Conservation (phyloP, 1,284 basidiomycete species). For the Pseudozyma hubeiensis region DNA sequence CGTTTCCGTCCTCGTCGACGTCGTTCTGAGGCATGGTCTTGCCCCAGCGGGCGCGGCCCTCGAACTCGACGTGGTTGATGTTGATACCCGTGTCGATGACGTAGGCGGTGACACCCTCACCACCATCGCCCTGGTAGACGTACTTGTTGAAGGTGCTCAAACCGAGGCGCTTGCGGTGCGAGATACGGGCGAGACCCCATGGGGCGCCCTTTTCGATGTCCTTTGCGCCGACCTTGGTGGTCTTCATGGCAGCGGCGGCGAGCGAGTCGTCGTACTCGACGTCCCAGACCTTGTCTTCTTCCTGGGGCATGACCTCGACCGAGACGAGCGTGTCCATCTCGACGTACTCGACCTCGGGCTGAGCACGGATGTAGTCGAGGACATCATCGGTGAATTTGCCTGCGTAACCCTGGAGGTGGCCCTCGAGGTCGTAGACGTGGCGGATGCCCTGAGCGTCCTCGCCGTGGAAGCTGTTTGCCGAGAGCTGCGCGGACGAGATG, state of each 20-base stretch:
- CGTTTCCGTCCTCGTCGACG: slow-evolving; percentile 78
- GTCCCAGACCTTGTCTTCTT: slow-evolving; percentile 57
- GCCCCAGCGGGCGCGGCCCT: slow-evolving; percentile 77
- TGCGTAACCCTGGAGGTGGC: slow-evolving; percentile 79
- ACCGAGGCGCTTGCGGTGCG: slow-evolving; percentile 82
- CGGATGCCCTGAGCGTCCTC: slow-evolving; percentile 52
- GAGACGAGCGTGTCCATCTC: slow-evolving; percentile 78
- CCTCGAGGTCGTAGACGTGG: slow-evolving; percentile 63
- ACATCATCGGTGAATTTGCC: slow-evolving; percentile 82
- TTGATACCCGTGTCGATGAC: slow-evolving; percentile 85
- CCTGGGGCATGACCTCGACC: slow-evolving; percentile 61
- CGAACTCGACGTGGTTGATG: slow-evolving; percentile 85
- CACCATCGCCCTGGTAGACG: slow-evolving; percentile 79
- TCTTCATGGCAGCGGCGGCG: slow-evolving; percentile 71
- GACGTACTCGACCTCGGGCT: slow-evolving; percentile 92
- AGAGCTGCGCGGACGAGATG: slow-evolving; percentile 53
- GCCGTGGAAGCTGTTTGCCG: slow-evolving; percentile 54
- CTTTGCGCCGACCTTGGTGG: slow-evolving; percentile 49
- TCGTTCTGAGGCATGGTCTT: slow-evolving; percentile 74
- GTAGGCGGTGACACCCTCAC: slow-evolving; percentile 90
- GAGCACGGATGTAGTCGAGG: slow-evolving; percentile 81
- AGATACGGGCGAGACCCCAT: slow-evolving; percentile 97
- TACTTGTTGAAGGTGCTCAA: slow-evolving; percentile 91
- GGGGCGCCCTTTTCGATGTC: slow-evolving; percentile 80
- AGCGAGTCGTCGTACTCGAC: slow-evolving; percentile 75